Evolutionary conservation across 2,329 filamentous ascomycete species (phyloP), one percentile per base, ranked within the genome.

Genomic region (Exophiala xenobiotica): DNA sequence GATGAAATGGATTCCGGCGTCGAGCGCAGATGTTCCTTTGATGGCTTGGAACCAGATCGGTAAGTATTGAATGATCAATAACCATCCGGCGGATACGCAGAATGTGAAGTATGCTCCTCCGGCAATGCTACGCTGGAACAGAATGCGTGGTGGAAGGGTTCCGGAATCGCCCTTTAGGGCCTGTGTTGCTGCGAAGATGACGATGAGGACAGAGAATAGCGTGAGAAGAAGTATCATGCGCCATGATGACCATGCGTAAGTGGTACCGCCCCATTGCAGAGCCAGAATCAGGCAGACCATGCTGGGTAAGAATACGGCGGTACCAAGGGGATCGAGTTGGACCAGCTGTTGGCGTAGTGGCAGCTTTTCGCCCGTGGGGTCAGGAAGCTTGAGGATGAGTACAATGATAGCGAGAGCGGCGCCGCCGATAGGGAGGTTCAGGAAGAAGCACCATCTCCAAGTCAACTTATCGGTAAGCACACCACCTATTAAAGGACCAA

Each of bases 271-370:
- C 81, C 81, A 85, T 60, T 85, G 79, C 27, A 87, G 69, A 0
- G 82, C 82, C 4, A 86, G 69, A 3, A 86, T 66, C 24, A 86
- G 76, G 55, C 75, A 81, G 9, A 84, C 72, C 27, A 83, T 73
- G 27, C 75, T 75, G 0, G 82, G 81, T 12, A 85, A 65, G 57
- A 86, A 79, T 64, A 83, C 75, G n/a, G 79, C 61, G 8, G 78
- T 82, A 16, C 82, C 82, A 1, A 83, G 62, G 1, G 79, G 79
- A 49, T 85, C 81, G 41, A 83, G 62, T 29, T 60, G 58, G 4
- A 27, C n/a, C 9, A 66, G n/a, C 9, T 24, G 9, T 40, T 40
- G 38, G 8, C 22, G 19, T 6, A 19, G n/a, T 16, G 38, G 12
- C 6, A 22, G 12, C 37, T 64, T 57, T 23, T 63, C 39, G 1